Base-by-base conservation (phyloP, 1,284 basidiomycete species). In the Cryptococcus sp. region DNA sequence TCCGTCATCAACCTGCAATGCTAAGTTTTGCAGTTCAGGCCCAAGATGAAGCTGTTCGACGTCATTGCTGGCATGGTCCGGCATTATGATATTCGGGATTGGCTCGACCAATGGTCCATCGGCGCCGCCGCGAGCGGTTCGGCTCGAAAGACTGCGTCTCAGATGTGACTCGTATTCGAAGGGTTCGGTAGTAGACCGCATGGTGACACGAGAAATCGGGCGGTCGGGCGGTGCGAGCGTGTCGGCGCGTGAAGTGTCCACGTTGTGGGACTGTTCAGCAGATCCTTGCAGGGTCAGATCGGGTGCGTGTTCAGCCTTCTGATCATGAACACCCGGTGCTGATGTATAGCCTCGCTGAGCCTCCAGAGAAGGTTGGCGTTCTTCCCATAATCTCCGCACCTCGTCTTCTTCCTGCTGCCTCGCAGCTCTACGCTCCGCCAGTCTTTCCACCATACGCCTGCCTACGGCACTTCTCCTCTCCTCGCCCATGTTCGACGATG, bases 401-500 rank as follows among this genome's bases (percentile, higher is more conserved):
- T 76, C 68, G 0, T 58, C 62, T 45, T 76, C 72, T 52, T 77
- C 73, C 54, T 72, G 57, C 42, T 75, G 62, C 38, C 73, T 65
- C 1, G 72, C 70, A 3, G 68, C 74, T 23, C 66, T 62, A 8
- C 78, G 62, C 48, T 74, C 73, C 0, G 69, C 77, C 42, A 80
- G 60, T 10, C 76, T 57, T 47, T 69, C 69, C 23, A 80, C 76
- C 78, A 80, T 80, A 30, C 76, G 63, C 38, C 78, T 61, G 3
- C 78, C 78, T 0, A 79, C 77, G 0, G 75, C 78, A 57, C 76
- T 78, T 40, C 78, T 62, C n/a, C 78, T 62, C 53, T 79, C 78
- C 43, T 76, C 74, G 11, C 76, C 75, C 73, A 76, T 75, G 56
- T 77, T 76, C 17, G 73, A 69, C 7, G 70, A 69, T 8, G 72